Percentiles rank a stretch among this genome's conserved stretches.
phyloP scores from a whole-genome alignment of 202 grass and related monocot genomes.

The Dendrocalamus latiflorus region DNA sequence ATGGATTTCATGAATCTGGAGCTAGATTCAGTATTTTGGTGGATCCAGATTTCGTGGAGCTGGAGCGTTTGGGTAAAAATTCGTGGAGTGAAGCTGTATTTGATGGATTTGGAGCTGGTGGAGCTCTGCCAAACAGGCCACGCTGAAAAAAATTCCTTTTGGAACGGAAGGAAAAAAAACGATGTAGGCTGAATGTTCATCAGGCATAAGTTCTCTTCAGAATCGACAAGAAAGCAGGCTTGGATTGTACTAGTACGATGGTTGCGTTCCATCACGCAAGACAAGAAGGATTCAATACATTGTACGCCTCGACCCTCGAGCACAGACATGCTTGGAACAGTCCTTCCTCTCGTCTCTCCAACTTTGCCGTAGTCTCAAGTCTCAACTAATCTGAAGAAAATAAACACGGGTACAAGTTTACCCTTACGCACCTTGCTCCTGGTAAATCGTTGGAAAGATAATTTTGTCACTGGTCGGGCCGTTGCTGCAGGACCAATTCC shows the following conservation, averaged over 20 bases:
- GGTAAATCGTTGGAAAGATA: not conserved
- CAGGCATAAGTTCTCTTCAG: not conserved
- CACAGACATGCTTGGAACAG: not conserved
- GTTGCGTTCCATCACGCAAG: not conserved
- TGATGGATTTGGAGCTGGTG: too few relatives aligned
- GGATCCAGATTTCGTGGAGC: too few relatives aligned
- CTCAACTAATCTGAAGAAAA: too few relatives aligned
- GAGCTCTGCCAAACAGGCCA: too few relatives aligned
- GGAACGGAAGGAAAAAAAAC: not conserved
- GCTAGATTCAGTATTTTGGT: too few relatives aligned
- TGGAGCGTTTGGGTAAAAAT: too few relatives aligned
- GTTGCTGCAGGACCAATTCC: not conserved
- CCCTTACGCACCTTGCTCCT: not conserved
- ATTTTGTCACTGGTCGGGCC: not conserved
- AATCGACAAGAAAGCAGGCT: not conserved
- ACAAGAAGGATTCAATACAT: not conserved
- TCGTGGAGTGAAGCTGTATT: too few relatives aligned
- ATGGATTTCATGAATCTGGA: too few relatives aligned
- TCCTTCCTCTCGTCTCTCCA: not conserved
- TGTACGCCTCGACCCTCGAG: not conserved
- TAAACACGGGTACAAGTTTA: not conserved
- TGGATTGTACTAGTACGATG: not conserved
- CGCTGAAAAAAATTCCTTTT: not conserved
- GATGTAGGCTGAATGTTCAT: not conserved
- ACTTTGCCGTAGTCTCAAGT: too few relatives aligned